These are phyloP conservation scores for Solanum paucissectum DNA, from an alignment of 257 asterid species.

Conservation along the genomic window DNA sequence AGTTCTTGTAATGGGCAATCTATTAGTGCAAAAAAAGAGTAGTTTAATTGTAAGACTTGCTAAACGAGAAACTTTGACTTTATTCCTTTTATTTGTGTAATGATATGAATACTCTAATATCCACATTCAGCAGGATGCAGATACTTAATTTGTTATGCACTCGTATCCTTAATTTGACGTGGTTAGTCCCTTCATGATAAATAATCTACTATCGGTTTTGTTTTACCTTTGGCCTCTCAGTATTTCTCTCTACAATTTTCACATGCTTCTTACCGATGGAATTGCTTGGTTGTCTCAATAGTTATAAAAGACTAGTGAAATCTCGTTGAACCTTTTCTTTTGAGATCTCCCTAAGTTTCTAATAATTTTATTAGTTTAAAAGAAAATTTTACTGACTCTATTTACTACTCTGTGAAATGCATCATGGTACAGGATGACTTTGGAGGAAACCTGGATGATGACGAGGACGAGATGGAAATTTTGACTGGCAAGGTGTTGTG, in stretches of 20 bases:
- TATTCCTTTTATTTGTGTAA: neutral
- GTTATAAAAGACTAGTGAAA: neutral
- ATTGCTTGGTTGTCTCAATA: neutral
- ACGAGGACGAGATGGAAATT: conserved; percentile 18
- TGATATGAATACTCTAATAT: neutral
- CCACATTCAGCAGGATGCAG: neutral
- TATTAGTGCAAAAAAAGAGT: neutral
- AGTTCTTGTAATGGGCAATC: neutral
- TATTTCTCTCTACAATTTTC: neutral
- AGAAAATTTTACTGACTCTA: neutral
- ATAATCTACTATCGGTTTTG: neutral
- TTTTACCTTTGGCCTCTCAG: neutral
- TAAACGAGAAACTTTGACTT: neutral
- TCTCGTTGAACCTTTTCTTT: neutral
- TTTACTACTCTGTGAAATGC: neutral
- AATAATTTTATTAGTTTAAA: neutral
- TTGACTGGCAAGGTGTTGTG: conserved; percentile 24
- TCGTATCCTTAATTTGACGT: neutral
- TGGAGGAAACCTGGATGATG: conserved; percentile 15
- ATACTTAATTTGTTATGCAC: neutral
- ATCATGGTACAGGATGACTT: conserved; percentile 28
- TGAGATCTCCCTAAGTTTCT: neutral
- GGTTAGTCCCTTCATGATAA: neutral
- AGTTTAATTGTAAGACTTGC: neutral
- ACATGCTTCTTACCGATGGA: neutral